Conservation (phyloP, 306 rosid genomes). For the Ormosia semicastrata region DNA sequence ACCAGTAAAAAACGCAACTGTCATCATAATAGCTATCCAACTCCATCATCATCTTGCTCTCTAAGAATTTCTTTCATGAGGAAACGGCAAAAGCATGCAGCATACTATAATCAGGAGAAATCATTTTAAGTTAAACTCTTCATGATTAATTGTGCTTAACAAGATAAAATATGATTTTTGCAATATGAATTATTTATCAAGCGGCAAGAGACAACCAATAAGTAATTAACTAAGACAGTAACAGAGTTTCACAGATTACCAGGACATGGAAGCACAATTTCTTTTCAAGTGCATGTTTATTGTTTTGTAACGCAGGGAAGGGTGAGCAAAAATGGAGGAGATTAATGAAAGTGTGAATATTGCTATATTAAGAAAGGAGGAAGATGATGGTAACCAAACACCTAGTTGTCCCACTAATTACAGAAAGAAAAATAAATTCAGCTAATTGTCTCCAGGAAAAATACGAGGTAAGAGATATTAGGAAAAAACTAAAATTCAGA, state of each 20-base stretch:
- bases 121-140: background rate
- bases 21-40: too few species aligned
- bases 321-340: background rate
- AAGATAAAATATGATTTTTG: background rate
- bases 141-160: background rate
- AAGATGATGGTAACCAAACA: constrained; percentile 7
- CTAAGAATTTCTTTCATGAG: background rate
- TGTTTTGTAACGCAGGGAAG: background rate
- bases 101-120: too few species aligned
- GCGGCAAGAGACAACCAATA: background rate
- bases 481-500: constrained; percentile 46
- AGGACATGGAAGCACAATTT: background rate
- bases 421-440: constrained; percentile 35
- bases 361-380: constrained; percentile 38
- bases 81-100: too few species aligned
- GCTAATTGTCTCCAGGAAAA: constrained; percentile 24
- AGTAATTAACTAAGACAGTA: background rate
- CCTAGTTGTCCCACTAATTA: constrained; percentile 37
- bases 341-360: background rate
- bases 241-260: background rate
- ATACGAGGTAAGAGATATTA: constrained; percentile 25
- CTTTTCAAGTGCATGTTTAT: background rate
- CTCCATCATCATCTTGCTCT: too few species aligned
- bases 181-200: background rate
- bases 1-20: too few species aligned